phyloP scores from a whole-genome alignment of 2,329 filamentous ascomycete species.

The Podosphaera fusca region DNA sequence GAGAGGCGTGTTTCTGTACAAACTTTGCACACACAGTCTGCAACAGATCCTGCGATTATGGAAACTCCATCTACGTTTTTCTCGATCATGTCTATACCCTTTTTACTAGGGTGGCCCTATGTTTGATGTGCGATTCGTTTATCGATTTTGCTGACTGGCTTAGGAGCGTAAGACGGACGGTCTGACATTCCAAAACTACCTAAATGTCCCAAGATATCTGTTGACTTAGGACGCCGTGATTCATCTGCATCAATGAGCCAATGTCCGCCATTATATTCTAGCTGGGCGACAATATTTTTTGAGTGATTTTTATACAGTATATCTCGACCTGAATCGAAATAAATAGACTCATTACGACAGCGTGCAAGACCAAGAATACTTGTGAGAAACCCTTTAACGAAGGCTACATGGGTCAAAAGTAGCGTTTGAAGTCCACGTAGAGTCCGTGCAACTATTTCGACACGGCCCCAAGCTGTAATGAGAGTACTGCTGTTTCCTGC shows the following conservation, averaged over 20 bases:
- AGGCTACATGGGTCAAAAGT: too few relatives aligned
- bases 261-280: background rate
- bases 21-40: background rate
- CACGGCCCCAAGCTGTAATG: too few relatives aligned
- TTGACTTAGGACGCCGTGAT: background rate
- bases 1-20: too few relatives aligned
- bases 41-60: background rate
- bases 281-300: background rate
- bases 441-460: too few relatives aligned
- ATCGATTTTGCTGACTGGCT: background rate
- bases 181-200: too few relatives aligned
- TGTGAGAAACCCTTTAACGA: too few relatives aligned
- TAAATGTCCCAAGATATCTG: too few relatives aligned
- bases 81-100: background rate
- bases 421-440: too few relatives aligned
- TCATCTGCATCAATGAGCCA: background rate
- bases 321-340: background rate
- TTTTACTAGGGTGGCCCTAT: background rate
- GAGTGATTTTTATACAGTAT: background rate
- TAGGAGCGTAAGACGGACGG: too few relatives aligned
- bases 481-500: too few relatives aligned
- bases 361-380: too few relatives aligned
- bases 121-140: background rate
- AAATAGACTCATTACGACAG: background rate
- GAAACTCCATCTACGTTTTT: background rate